phyloP scores from a whole-genome alignment of 2,329 filamentous ascomycete genomes.

The Claviceps humidiphila region DNA sequence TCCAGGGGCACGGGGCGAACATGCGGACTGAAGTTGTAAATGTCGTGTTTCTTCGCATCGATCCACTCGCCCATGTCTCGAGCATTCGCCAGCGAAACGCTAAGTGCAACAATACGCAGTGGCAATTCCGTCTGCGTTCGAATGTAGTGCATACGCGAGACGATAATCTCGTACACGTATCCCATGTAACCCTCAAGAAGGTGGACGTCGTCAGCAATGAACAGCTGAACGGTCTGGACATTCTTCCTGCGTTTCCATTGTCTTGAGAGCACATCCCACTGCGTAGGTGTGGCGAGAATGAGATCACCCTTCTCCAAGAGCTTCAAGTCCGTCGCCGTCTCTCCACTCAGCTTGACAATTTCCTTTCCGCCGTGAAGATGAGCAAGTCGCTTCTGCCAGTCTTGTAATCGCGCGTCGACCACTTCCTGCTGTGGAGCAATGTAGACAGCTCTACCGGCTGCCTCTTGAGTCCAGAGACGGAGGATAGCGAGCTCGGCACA shows the following conservation, averaged over 20 bases:
- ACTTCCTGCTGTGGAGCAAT: constrained; percentile 91
- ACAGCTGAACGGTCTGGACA: constrained; percentile 75
- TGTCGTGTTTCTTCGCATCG: constrained; percentile 92
- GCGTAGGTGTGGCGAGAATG: constrained; percentile 78
- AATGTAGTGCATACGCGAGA: constrained; percentile 97
- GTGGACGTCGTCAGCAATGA: constrained; percentile 92
- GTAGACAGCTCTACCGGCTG: constrained; percentile 68
- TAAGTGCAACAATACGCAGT: constrained; percentile 77
- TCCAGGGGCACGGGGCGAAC: constrained; percentile 81
- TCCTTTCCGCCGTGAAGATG: constrained; percentile 69
- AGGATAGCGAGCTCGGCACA: constrained; percentile 91
- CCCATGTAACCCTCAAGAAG: constrained; percentile 78
- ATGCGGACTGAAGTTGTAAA: constrained; percentile 95
- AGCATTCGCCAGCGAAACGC: constrained; percentile 85
- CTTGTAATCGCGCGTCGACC: constrained; percentile 65
- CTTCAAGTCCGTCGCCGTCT: constrained; percentile 82
- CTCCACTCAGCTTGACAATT: constrained; percentile 85
- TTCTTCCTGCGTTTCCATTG: constrained; percentile 97
- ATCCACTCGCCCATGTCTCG: constrained; percentile 96
- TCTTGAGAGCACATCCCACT: constrained; percentile 92
- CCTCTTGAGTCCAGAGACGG: constrained; percentile 58
- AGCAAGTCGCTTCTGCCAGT: constrained; percentile 72
- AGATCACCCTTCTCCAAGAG: constrained; percentile 78
- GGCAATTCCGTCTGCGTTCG: constrained; percentile 73
- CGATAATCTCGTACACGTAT: constrained; percentile 87